Evolutionary conservation across 352 stramenopile genomes (phyloP).

Genomic region (Phytopythium boreale): DNA sequence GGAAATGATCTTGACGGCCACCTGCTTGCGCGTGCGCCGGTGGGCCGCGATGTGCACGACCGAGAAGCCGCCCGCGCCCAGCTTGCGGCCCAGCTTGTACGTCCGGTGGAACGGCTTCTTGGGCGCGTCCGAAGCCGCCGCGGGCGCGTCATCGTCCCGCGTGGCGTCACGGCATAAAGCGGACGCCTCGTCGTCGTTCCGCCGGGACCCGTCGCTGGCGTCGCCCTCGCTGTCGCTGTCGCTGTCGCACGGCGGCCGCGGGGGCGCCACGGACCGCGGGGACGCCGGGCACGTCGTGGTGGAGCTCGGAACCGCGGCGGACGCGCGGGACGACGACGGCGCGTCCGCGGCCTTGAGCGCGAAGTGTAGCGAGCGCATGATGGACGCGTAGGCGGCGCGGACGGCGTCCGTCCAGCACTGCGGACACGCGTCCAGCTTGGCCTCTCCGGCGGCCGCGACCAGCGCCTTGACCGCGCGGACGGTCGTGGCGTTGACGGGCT

Average conservation of each 20-base stretch:
- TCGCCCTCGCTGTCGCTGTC: neutral
- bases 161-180: slow-evolving; percentile 38
- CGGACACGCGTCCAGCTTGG: slow-evolving; percentile 58
- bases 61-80: slow-evolving; percentile 86
- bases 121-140: slow-evolving; percentile 5
- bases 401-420: slow-evolving; percentile 69
- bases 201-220: neutral
- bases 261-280: slow-evolving; percentile 13
- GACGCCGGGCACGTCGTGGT: neutral
- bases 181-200: slow-evolving; percentile 5
- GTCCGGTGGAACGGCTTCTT: slow-evolving; percentile 58
- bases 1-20: slow-evolving; percentile 78
- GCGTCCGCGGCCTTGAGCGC: slow-evolving; percentile 14
- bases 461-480: slow-evolving; percentile 75
- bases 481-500: slow-evolving; percentile 22
- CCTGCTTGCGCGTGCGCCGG: slow-evolving; percentile 63
- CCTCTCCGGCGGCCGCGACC: slow-evolving; percentile 63
- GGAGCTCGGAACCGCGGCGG: too few relatives aligned
- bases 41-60: slow-evolving; percentile 86
- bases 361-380: slow-evolving; percentile 76
- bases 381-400: slow-evolving; percentile 66
- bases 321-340: neutral
- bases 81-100: slow-evolving; percentile 82
- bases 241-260: slow-evolving; percentile 11
- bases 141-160: slow-evolving; percentile 14